Evolutionary conservation across 495 filamentous ascomycete species (phyloP).

Genomic region (Aspergillus hancockii): DNA sequence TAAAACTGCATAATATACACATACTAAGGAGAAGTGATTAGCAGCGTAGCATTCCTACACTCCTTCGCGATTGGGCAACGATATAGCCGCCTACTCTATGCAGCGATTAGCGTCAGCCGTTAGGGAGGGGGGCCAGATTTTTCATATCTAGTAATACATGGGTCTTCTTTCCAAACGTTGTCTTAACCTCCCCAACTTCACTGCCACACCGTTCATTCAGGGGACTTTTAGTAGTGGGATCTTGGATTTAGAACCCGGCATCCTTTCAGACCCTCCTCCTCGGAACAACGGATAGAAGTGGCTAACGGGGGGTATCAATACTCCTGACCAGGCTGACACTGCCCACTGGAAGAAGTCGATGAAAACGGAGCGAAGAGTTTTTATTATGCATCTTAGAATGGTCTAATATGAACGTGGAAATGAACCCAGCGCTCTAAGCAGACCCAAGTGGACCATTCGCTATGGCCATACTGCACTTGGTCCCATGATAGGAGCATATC

Average conservation of each 20-base stretch:
- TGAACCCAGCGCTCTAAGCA: background rate
- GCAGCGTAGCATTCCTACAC: background rate
- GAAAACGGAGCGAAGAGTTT: background rate
- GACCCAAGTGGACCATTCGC: background rate
- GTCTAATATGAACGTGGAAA: background rate
- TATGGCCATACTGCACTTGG: background rate
- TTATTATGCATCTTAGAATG: background rate
- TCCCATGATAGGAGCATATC: background rate
- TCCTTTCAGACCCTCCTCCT: no score
- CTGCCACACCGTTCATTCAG: no score
- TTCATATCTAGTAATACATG: background rate
- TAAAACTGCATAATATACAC: no score
- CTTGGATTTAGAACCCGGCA: no score
- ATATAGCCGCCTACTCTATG: background rate
- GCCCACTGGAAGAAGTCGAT: background rate
- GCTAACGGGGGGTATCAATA: no score
- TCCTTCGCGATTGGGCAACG: background rate
- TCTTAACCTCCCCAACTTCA: no score
- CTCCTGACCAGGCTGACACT: background rate
- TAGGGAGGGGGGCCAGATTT: background rate
- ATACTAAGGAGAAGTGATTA: background rate
- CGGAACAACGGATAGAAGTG: no score
- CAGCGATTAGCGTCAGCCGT: background rate
- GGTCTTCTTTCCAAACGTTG: no score
- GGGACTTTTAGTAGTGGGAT: no score